Evolutionary conservation across 305 asterid genomes (phyloP).

Genomic region (Solanum hybrid): DNA sequence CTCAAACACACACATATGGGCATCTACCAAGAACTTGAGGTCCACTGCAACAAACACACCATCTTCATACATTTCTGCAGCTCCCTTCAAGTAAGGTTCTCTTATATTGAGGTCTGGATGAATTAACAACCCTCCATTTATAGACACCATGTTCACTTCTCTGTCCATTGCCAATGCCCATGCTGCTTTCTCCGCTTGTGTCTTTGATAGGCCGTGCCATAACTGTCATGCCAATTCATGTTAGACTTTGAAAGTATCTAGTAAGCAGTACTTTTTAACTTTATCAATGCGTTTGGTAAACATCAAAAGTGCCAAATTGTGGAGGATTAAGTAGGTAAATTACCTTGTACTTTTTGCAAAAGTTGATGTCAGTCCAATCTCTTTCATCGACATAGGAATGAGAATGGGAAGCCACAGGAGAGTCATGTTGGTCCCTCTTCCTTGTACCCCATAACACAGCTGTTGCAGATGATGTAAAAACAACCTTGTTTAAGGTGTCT

Average conservation of each 20-base stretch:
- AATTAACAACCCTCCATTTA: conserved; percentile 66
- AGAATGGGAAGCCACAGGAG: neutral
- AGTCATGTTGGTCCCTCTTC: conserved; percentile 26
- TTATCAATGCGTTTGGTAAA: neutral
- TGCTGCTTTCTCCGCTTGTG: conserved; percentile 81
- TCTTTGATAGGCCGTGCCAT: conserved; percentile 86
- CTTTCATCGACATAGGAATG: conserved; percentile 45
- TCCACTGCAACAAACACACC: conserved; percentile 84
- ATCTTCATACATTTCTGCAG: conserved; percentile 76
- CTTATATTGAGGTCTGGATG: conserved; percentile 48
- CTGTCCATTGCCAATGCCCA: conserved; percentile 97
- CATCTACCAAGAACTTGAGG: conserved; percentile 60
- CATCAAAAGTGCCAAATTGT: neutral
- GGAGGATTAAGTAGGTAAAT: neutral
- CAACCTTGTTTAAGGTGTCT: conserved; percentile 64
- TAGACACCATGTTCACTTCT: conserved; percentile 73
- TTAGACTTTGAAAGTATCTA: neutral
- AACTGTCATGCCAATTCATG: conserved; percentile 27
- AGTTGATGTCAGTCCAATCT: conserved; percentile 56
- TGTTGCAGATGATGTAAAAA: conserved; percentile 85
- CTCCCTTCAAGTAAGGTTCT: conserved; percentile 81
- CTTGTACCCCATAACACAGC: conserved; percentile 56
- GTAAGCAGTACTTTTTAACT: neutral
- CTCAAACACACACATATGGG: conserved; percentile 86
- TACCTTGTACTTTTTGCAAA: conserved; percentile 55